Conservation (phyloP, 1,284 basidiomycete genomes). For the Cryptococcus jaspeensis region DNA sequence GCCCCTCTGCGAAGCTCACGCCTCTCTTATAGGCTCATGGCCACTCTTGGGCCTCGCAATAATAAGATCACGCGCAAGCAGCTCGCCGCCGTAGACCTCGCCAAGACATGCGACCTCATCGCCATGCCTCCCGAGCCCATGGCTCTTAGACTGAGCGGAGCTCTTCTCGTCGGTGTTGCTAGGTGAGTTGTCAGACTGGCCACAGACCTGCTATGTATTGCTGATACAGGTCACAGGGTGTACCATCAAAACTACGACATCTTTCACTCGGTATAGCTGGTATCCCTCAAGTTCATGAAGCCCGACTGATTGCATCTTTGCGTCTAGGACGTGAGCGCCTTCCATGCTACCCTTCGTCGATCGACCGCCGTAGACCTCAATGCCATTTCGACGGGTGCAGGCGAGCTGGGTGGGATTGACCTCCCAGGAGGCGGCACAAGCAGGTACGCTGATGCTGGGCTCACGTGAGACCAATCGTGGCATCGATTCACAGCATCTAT, state of each 20-base stretch:
- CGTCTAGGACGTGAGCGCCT: constrained; percentile 33
- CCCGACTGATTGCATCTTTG: neutral
- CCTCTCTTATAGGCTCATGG: constrained; percentile 67
- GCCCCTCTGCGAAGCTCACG: neutral
- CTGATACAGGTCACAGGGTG: constrained; percentile 19
- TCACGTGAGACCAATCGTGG: neutral
- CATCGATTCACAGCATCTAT: neutral
- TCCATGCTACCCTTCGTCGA: constrained; percentile 30
- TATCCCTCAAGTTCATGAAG: neutral
- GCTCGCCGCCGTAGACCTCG: constrained; percentile 74
- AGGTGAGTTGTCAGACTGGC: constrained; percentile 58
- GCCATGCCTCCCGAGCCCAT: constrained; percentile 77
- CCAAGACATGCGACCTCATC: constrained; percentile 73
- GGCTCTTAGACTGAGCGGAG: constrained; percentile 77
- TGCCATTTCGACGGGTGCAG: neutral
- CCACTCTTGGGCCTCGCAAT: constrained; percentile 78
- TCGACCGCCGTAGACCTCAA: constrained; percentile 24
- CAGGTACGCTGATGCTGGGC: constrained; percentile 20
- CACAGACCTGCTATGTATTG: neutral
- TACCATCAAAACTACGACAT: constrained; percentile 38
- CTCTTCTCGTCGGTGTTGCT: constrained; percentile 79
- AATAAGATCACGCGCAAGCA: constrained; percentile 75
- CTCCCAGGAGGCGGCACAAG: constrained; percentile 35
- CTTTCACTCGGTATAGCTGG: constrained; percentile 35
- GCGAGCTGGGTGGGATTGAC: constrained; percentile 25